Conservation (phyloP, 495 filamentous ascomycete genomes). For the Penicillium taxi region DNA sequence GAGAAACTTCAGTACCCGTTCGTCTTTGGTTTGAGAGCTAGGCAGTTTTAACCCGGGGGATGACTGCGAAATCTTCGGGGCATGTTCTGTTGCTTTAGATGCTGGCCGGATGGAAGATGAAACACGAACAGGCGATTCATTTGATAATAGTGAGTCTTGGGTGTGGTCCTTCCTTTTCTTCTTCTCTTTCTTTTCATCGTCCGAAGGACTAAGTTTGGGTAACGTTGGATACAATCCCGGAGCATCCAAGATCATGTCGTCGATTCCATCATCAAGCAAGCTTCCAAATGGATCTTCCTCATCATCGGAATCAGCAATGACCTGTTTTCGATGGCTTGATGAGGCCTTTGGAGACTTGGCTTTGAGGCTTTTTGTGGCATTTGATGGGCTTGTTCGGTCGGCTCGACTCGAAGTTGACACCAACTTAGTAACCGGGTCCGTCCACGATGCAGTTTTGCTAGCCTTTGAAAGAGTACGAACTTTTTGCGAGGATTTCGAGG, state of each 20-base stretch:
- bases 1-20: slow-evolving; percentile 26
- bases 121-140: no score
- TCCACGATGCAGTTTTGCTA: background rate
- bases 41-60: slow-evolving; percentile 12
- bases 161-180: no score
- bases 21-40: slow-evolving; percentile 18
- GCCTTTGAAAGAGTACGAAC: slow-evolving; percentile 15
- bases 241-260: slow-evolving; percentile 16
- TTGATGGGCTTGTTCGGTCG: slow-evolving; percentile 1
- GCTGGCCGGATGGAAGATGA: background rate
- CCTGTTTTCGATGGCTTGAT: slow-evolving; percentile 9
- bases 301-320: slow-evolving; percentile 44
- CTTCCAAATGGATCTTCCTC: slow-evolving; percentile 26
- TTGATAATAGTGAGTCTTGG: no score
- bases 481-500: slow-evolving; percentile 21
- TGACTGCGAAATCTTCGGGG: slow-evolving; percentile 2
- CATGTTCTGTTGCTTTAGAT: slow-evolving; percentile 3
- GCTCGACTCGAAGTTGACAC: background rate
- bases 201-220: slow-evolving; percentile 14
- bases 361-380: slow-evolving; percentile 3
- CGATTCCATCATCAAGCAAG: slow-evolving; percentile 21
- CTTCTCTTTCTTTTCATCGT: slow-evolving; percentile 4
- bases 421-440: background rate
- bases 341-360: slow-evolving; percentile 3
- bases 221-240: slow-evolving; percentile 26